These are phyloP conservation scores for Epichloe hybrida DNA, from an alignment of 2,329 filamentous ascomycete species.

Conservation along the genomic window DNA sequence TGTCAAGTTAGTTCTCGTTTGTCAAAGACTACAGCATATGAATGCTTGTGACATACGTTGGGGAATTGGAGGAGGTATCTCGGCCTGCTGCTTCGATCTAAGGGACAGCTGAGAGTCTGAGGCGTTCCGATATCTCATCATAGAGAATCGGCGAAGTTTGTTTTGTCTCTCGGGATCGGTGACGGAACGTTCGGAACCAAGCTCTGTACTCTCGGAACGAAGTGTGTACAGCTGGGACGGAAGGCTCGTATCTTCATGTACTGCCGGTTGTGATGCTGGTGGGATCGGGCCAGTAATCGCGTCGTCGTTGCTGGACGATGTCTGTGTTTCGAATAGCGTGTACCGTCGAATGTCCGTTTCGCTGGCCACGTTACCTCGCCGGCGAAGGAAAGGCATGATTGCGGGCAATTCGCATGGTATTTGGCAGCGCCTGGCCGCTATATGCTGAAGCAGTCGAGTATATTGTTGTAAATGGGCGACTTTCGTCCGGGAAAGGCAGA, in stretches of 20 bases:
- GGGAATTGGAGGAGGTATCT: slow-evolving; percentile 43
- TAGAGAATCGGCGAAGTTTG: slow-evolving; percentile 48
- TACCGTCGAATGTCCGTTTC: slow-evolving; percentile 45
- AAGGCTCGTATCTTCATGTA: slow-evolving; percentile 6
- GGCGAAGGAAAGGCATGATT: slow-evolving; percentile 48
- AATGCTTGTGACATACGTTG: slow-evolving; percentile 32
- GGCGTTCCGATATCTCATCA: slow-evolving; percentile 80
- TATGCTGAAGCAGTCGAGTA: background rate
- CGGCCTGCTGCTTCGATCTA: slow-evolving; percentile 55
- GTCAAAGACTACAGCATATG: background rate
- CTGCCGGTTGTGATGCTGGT: slow-evolving; percentile 5
- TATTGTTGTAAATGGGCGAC: background rate
- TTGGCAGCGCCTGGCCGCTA: slow-evolving; percentile 9
- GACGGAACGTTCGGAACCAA: slow-evolving; percentile 11
- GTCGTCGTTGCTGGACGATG: slow-evolving; percentile 14
- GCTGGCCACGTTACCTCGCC: slow-evolving; percentile 45
- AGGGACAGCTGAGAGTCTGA: slow-evolving; percentile 81
- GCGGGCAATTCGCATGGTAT: slow-evolving; percentile 25
- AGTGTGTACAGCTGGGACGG: slow-evolving; percentile 12
- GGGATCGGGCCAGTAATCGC: slow-evolving; percentile 5
- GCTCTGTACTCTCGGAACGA: slow-evolving; percentile 30
- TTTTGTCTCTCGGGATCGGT: slow-evolving; percentile 24
- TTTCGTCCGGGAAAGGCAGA: background rate
- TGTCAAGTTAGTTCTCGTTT: background rate
- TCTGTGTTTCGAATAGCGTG: slow-evolving; percentile 22